Conservation (phyloP, 345 rosid species). For the Ricinus communis region DNA sequence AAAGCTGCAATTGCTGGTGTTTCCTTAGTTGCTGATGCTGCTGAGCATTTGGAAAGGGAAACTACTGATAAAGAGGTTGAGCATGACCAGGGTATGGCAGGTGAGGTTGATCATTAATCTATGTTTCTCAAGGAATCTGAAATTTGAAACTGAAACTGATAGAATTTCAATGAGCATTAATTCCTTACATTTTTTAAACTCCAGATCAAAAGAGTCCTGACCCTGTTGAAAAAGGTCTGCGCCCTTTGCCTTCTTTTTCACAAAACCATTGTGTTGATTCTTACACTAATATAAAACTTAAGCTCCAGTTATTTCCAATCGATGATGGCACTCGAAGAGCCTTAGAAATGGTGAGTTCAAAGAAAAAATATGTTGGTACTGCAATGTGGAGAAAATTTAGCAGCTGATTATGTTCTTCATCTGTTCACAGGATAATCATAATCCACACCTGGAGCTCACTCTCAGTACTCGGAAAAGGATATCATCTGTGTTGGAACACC, state of each 20-base stretch:
- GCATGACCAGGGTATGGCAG: constrained; percentile 42
- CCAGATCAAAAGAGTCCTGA: constrained; percentile 46
- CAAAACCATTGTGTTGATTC: constrained; percentile 48
- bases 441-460: constrained; percentile 96
- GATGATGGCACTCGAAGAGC: constrained; percentile 85
- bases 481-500: constrained; percentile 92
- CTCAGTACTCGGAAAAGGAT: constrained; percentile 91
- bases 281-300: constrained; percentile 61
- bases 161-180: constrained; percentile 11
- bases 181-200: constrained; percentile 28
- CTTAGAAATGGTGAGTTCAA: constrained; percentile 75
- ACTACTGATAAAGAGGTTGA: constrained; percentile 54
- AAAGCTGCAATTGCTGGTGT: constrained; percentile 98
- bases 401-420: constrained; percentile 24
- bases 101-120: constrained; percentile 27
- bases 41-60: constrained; percentile 89
- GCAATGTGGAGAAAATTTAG: constrained; percentile 18
- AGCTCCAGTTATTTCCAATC: constrained; percentile 95
- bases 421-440: constrained; percentile 78
- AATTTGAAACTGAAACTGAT: constrained; percentile 9
- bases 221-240: constrained; percentile 41
- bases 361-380: constrained; percentile 20
- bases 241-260: constrained; percentile 43
- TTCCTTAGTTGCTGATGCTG: constrained; percentile 99
- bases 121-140: constrained; percentile 21